Evolutionary conservation across 768 basidiomycete genomes (phyloP).

Genomic region (Mycena rosella): DNA sequence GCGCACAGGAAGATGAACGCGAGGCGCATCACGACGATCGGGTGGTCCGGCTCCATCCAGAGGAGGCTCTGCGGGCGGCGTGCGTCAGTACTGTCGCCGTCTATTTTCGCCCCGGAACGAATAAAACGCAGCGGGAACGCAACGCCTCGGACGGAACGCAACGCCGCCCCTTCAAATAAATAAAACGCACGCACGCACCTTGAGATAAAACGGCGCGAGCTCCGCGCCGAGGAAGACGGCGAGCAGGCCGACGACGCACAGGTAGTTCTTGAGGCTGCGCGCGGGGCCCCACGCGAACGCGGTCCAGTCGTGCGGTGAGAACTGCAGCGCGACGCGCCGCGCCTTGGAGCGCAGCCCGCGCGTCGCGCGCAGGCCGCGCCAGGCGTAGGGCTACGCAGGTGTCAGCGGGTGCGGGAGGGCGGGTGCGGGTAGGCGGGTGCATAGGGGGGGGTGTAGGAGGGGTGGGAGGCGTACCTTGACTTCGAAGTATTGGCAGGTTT

Average conservation of each 20-base stretch:
- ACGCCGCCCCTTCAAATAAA: no score
- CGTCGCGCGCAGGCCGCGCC: slow-evolving; percentile 86
- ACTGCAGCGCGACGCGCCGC: slow-evolving; percentile 82
- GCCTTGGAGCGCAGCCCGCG: slow-evolving; percentile 85
- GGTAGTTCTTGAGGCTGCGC: slow-evolving; percentile 73
- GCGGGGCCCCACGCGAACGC: slow-evolving; percentile 91
- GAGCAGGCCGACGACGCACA: slow-evolving; percentile 80
- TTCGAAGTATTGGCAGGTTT: slow-evolving; percentile 88
- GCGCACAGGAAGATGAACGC: slow-evolving; percentile 87
- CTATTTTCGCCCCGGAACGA: no score
- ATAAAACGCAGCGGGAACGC: no score
- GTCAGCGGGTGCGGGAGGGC: background rate
- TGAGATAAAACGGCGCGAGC: slow-evolving; percentile 90
- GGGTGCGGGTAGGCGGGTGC: no score
- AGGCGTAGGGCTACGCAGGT: slow-evolving; percentile 75
- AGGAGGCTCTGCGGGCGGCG: slow-evolving; percentile 61
- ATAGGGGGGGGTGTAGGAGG: background rate
- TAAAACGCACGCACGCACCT: slow-evolving; percentile 57
- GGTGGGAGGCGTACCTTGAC: slow-evolving; percentile 71
- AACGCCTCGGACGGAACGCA: no score
- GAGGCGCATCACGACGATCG: slow-evolving; percentile 80
- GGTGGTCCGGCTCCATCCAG: slow-evolving; percentile 94
- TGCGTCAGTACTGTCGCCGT: no score
- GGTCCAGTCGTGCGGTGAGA: slow-evolving; percentile 90
- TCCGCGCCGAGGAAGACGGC: slow-evolving; percentile 87